phyloP scores from a whole-genome alignment of 75 land plant species.

The Sequoiadendron giganteum region DNA sequence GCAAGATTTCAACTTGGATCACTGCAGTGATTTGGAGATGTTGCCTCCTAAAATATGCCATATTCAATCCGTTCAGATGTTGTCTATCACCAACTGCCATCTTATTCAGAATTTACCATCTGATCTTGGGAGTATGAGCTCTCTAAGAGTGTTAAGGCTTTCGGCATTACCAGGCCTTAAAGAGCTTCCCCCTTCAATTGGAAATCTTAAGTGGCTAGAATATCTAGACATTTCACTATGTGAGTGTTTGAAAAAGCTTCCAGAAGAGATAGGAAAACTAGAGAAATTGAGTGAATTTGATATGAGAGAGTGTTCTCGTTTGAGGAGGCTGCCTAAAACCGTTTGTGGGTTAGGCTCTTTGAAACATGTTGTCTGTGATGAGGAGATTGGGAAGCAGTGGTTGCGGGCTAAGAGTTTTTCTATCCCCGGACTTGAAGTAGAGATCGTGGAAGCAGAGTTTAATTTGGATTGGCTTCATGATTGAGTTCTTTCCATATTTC shows the following conservation, averaged over 20 bases:
- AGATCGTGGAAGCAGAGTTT: slow-evolving; percentile 40
- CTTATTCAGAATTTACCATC: slow-evolving; percentile 34
- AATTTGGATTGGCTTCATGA: slow-evolving; percentile 53
- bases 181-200: slow-evolving; percentile 36
- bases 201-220: slow-evolving; percentile 27
- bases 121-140: slow-evolving; percentile 29
- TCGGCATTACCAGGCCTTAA: slow-evolving; percentile 40
- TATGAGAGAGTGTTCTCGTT: slow-evolving; percentile 55
- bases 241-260: slow-evolving; percentile 34
- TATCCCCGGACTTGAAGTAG: slow-evolving; percentile 36
- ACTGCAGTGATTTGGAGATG: slow-evolving; percentile 32
- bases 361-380: slow-evolving; percentile 51
- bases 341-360: slow-evolving; percentile 18
- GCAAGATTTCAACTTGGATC: slow-evolving; percentile 45
- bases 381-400: slow-evolving; percentile 47
- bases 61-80: slow-evolving; percentile 21
- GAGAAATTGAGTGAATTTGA: slow-evolving; percentile 45
- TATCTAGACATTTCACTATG: slow-evolving; percentile 57
- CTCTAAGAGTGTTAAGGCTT: slow-evolving; percentile 35
- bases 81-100: slow-evolving; percentile 48
- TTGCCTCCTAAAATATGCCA: slow-evolving; percentile 38
- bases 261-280: slow-evolving; percentile 37
- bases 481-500: neutral
- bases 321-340: slow-evolving; percentile 36
- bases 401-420: neutral